Conservation (phyloP, 1,139 yeast species). For the Geotrichum armillariae region DNA sequence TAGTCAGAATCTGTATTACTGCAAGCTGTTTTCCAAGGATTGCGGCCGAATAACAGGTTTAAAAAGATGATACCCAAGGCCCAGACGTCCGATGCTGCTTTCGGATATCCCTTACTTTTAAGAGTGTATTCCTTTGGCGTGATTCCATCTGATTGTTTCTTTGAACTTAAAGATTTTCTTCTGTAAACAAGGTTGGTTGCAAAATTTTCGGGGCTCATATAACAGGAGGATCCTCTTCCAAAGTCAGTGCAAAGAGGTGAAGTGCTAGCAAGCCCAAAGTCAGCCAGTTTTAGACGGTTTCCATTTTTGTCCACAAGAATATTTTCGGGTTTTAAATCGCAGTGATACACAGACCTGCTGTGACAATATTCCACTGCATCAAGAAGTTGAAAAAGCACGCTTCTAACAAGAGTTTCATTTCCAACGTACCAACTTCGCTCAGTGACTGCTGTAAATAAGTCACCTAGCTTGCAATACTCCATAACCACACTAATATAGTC, state of each 20-base stretch:
- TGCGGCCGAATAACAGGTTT: constrained; percentile 80
- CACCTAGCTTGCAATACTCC: constrained; percentile 73
- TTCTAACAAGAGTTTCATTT: constrained; percentile 58
- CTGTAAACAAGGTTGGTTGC: constrained; percentile 11
- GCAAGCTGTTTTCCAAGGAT: constrained; percentile 68
- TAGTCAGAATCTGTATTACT: constrained; percentile 9
- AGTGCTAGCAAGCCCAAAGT: constrained; percentile 70
- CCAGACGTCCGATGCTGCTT: constrained; percentile 62
- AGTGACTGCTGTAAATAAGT: constrained; percentile 76
- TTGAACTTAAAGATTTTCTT: neutral
- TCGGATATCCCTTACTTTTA: constrained; percentile 19
- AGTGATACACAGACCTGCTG: constrained; percentile 67
- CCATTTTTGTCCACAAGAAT: constrained; percentile 67
- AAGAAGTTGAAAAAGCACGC: constrained; percentile 70
- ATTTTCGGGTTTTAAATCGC: constrained; percentile 92
- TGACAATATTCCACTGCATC: constrained; percentile 75
- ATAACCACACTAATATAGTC: constrained; percentile 60
- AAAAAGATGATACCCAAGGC: constrained; percentile 79
- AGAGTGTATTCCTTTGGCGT: neutral
- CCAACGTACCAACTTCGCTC: constrained; percentile 57
- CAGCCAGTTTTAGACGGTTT: constrained; percentile 61
- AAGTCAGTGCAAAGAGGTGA: constrained; percentile 48
- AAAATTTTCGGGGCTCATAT: constrained; percentile 80
- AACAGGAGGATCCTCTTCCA: constrained; percentile 84
- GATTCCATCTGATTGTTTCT: neutral